A percentile compares a stretch with the other conserved stretches of the same genome.
Conservation (phyloP, 176 grass and related monocot genomes). For the Carex cristatella region DNA sequence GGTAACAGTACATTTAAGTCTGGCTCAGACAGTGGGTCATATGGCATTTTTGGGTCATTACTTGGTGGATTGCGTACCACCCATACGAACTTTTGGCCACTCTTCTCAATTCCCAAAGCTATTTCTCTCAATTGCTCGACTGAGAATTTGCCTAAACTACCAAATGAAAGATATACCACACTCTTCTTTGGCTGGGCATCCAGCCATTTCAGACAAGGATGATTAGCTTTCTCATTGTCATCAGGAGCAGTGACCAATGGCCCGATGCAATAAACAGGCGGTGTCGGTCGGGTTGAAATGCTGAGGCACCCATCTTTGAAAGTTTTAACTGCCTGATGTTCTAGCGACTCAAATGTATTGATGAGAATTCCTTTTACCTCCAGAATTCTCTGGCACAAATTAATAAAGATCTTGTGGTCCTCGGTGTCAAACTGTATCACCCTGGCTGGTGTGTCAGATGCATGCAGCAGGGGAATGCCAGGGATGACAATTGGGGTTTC, state of each 20-base stretch:
- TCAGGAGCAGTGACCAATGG: slow-evolving; percentile 21
- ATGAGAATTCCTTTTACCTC: slow-evolving; percentile 21
- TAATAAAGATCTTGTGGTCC: not conserved
- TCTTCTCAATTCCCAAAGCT: slow-evolving; percentile 33
- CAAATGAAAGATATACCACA: slow-evolving; percentile 43
- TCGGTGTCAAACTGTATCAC: slow-evolving; percentile 4
- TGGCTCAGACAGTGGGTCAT: not conserved
- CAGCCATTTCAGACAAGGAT: slow-evolving; percentile 36
- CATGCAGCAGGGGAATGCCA: slow-evolving; percentile 32
- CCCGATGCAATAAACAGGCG: slow-evolving; percentile 30
- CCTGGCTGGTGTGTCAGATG: not conserved
- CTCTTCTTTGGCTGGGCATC: slow-evolving; percentile 27
- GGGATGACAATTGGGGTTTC: slow-evolving; percentile 22
- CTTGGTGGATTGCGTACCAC: slow-evolving; percentile 20
- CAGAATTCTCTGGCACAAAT: not conserved
- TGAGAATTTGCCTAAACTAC: not conserved
- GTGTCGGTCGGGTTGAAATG: not conserved
- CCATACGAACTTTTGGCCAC: slow-evolving; percentile 41
- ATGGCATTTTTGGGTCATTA: not conserved
- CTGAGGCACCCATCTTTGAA: not conserved
- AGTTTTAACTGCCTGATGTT: not conserved
- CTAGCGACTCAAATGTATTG: slow-evolving; percentile 35
- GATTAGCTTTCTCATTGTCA: not conserved
- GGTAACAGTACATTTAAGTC: slow-evolving; percentile 17
- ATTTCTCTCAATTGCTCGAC: slow-evolving; percentile 34